Percentiles rank a stretch among this genome's conserved stretches.
These are phyloP conservation scores for Camellia granthamiana DNA, from an alignment of 148 eudicot species.

Conservation along the genomic window DNA sequence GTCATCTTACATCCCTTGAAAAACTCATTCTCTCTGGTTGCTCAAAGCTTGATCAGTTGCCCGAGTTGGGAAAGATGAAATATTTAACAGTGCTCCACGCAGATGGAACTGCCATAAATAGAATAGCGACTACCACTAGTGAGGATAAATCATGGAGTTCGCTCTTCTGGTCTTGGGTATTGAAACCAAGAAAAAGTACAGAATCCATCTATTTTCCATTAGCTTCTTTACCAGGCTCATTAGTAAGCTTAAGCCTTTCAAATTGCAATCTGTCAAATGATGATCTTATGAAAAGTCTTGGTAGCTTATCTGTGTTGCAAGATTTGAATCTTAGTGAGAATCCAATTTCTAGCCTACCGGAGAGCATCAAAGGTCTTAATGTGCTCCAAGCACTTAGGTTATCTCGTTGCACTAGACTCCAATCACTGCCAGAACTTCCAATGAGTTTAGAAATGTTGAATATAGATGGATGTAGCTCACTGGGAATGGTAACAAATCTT, in stretches of 20 bases:
- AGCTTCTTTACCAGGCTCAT: constrained; percentile 3
- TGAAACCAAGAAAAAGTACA: neutral
- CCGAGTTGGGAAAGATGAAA: neutral
- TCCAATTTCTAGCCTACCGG: constrained; percentile 3
- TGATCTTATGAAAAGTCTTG: neutral
- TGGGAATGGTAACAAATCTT: neutral
- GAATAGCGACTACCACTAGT: neutral
- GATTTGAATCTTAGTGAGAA: neutral
- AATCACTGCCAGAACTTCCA: neutral
- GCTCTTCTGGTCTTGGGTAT: neutral
- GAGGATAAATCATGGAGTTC: constrained; percentile 1
- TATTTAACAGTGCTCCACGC: neutral
- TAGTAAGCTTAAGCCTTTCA: constrained; percentile 2
- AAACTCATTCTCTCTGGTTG: constrained; percentile 11
- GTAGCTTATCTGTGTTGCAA: neutral
- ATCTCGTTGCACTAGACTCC: neutral
- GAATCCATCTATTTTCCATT: neutral
- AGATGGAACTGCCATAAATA: neutral
- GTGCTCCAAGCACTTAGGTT: neutral
- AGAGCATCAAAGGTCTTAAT: constrained; percentile 7
- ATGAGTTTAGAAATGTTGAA: neutral
- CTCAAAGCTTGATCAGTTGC: constrained; percentile 8
- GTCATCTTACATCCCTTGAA: neutral
- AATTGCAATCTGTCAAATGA: neutral
- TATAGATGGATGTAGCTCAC: neutral